Evolutionary conservation across 306 rosid genomes (phyloP), one percentile per base, ranked within the genome.

Genomic region (Abrus pulchellus): DNA sequence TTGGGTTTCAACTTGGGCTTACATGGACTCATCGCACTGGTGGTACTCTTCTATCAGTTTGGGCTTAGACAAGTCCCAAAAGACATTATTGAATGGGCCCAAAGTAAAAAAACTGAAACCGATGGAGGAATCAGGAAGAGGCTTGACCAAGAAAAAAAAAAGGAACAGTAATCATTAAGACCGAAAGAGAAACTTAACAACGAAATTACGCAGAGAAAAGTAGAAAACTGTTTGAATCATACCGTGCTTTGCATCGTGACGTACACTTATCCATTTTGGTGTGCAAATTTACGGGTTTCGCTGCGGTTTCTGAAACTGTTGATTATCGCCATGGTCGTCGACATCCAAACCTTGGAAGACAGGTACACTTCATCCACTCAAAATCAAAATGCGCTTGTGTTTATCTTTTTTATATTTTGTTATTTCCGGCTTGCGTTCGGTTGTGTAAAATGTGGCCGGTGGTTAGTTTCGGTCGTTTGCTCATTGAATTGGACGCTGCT

Each of bases 291-390:
- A 0, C 65, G 11, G 33, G 62, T 75, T 68, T 10, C 30, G 45
- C 50, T 80, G 34, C 12, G 62, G 27, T 66, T 43, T 72, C 61
- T 60, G 63, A 7, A 82, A 78, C 5, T 59, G 38, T 55, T 74
- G 33, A 72, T 80, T 71, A 48, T 64, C 69, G 80, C 86, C 88
- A 92, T 92, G 97, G 79, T 80, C 41, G 50, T 83, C 59, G 87
- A 83, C 78, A 80, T 92, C 83, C 30, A 76, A 45, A 75, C 87
- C 61, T 79, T 90, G 78, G 84, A 83, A 85, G 83, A 88, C 75
- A 88, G 91, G 97, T 87, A 47, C 72, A 40, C 69, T 67, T 48
- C 62, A 40, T 59, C 77, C 48, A 30, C 67, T 78, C 57, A n/a
- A 67, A 10, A 30, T 57, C 56, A 13, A 72, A 83, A 45, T 65